Evolutionary conservation across 495 filamentous ascomycete genomes (phyloP), one percentile per base, ranked within the genome.

Genomic region (Jackrogersella multiformis): DNA sequence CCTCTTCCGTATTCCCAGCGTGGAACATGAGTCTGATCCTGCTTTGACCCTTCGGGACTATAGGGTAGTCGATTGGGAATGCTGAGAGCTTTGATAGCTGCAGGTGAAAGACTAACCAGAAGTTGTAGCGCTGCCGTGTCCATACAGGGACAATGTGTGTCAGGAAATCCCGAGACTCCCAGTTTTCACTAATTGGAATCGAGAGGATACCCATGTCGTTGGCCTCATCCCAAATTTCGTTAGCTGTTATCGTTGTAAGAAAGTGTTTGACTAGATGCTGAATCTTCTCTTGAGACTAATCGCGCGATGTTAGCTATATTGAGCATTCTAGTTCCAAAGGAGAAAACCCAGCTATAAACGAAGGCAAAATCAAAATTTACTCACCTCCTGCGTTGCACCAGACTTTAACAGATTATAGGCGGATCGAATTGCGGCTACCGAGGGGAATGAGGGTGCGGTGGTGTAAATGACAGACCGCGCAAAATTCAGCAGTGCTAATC

Each of bases 21-120:
- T 86, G 83, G 57, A 85, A 67, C 60, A 82, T 82, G 1, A 86
- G 75, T 5, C 83, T 71, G n/a, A 86, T 79, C 1, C 83, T 77
- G 39, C 81, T 79, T 62, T 75, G 75, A 4, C 82, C 82, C 13
- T 75, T 76, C 0, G 83, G 82, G 2, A 86, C 77, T 0, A 80
- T 79, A 0, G 84, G 82, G 39, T 79, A 72, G 76, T 82, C 81
- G 60, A 86, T 83, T 5, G 82, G 32, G 52, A 63, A 46, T 52
- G 73, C 9, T 71, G 78, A 30, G 77, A 71, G 42, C 70, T 68
- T 18, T 69, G 76, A 7, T 71, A 80, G 1, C 72, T 61, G 0
- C 64, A 79, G 35, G 75, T 84, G 55, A 59, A 82, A 79, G 12
- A 64, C 66, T 9, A 72, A 52, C 80, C 81, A 7, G 77, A 76